Evolutionary conservation across 2,329 filamentous ascomycete genomes (phyloP).

Genomic region (Colletotrichum karsti): DNA sequence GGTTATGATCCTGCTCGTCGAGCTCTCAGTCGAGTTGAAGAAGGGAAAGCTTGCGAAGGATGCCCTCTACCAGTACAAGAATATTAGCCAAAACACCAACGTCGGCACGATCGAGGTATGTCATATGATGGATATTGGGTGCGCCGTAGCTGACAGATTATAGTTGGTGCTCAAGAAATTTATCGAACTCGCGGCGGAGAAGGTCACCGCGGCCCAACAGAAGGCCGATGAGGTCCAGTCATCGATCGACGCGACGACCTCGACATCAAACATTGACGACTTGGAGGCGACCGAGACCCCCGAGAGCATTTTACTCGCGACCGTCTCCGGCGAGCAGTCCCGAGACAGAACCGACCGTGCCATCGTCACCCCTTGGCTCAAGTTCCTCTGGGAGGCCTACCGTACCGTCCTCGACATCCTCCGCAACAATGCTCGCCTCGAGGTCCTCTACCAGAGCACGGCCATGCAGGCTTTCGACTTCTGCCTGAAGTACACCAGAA

Average conservation of each 20-base stretch:
- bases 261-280: conserved; percentile 85
- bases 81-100: conserved; percentile 99
- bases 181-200: conserved; percentile 95
- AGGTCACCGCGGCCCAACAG: conserved; percentile 93
- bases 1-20: conserved; percentile 97
- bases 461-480: conserved; percentile 99
- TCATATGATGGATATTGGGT: background rate
- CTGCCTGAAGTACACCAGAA: conserved; percentile 96
- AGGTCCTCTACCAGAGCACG: conserved; percentile 98
- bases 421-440: conserved; percentile 97
- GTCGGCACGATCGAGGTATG: conserved; percentile 93
- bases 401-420: conserved; percentile 97
- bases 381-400: conserved; percentile 99
- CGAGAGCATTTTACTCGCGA: conserved; percentile 96
- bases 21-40: conserved; percentile 95
- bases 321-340: conserved; percentile 97
- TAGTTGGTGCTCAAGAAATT: conserved; percentile 95
- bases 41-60: conserved; percentile 99
- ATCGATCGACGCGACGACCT: conserved; percentile 77
- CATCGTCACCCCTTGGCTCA: conserved; percentile 98
- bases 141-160: conserved; percentile 26
- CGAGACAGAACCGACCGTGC: conserved; percentile 96
- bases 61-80: conserved; percentile 99
- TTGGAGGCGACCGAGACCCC: conserved; percentile 97
- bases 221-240: conserved; percentile 97